phyloP scores from a whole-genome alignment of 257 asterid genomes.

The Ilex aquifolium region DNA sequence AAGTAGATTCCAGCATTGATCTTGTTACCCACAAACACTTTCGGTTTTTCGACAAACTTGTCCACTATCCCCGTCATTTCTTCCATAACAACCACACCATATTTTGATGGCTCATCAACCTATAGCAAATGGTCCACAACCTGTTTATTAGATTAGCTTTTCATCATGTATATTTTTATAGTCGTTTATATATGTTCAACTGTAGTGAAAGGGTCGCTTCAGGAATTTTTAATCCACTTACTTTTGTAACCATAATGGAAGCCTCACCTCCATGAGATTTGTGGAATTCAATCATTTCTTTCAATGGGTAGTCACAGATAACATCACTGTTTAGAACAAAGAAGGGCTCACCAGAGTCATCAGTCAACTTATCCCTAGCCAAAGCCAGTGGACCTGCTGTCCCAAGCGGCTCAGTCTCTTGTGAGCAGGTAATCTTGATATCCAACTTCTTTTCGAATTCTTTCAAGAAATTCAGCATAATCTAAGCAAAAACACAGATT shows the following conservation, averaged over 20 bases:
- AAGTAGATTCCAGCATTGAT: constrained; percentile 88
- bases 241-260: constrained; percentile 88
- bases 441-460: constrained; percentile 84
- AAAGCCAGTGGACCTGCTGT: constrained; percentile 99
- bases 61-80: constrained; percentile 51
- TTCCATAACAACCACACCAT: constrained; percentile 2
- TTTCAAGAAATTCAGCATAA: constrained; percentile 90
- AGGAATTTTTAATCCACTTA: constrained; percentile 5
- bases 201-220: no score
- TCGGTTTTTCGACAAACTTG: constrained; percentile 88
- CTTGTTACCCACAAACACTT: constrained; percentile 79
- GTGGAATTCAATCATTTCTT: constrained; percentile 83
- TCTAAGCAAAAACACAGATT: constrained; percentile 26
- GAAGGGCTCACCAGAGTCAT: constrained; percentile 80
- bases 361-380: constrained; percentile 87
- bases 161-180: no score
- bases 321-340: constrained; percentile 96
- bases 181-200: no score
- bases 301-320: constrained; percentile 82
- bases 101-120: constrained; percentile 2
- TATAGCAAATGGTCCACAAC: neutral
- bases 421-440: constrained; percentile 88
- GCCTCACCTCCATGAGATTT: constrained; percentile 97
- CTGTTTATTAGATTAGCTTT: no score
- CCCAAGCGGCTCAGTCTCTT: constrained; percentile 97